A percentile compares a stretch with the other conserved stretches of the same genome.
Conservation (phyloP, 2,329 filamentous ascomycete genomes). For the Aspergillus hortae region DNA sequence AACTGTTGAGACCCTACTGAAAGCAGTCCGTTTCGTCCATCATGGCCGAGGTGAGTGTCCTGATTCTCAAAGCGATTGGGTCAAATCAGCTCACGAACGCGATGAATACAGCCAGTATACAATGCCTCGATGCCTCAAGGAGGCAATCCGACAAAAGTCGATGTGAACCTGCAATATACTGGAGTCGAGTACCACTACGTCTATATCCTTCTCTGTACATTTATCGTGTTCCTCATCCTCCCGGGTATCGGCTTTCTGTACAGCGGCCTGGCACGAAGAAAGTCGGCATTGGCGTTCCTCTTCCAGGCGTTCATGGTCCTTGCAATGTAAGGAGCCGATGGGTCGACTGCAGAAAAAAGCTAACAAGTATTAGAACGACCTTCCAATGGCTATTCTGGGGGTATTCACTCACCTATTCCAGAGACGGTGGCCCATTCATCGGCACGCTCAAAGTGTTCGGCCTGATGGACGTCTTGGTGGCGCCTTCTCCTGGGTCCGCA, state of each 20-base stretch:
- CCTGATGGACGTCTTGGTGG: slow-evolving; percentile 57
- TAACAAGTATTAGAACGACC: slow-evolving; percentile 27
- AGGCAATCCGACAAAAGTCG: slow-evolving; percentile 50
- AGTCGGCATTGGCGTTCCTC: slow-evolving; percentile 59
- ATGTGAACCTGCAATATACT: slow-evolving; percentile 57
- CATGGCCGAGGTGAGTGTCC: neutral
- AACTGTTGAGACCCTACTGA: neutral
- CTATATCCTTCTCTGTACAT: slow-evolving; percentile 55
- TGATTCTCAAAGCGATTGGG: neutral
- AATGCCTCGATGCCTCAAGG: slow-evolving; percentile 47
- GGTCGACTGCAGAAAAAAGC: neutral
- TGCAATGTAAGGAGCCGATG: slow-evolving; percentile 42
- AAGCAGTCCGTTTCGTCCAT: neutral
- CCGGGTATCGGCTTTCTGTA: slow-evolving; percentile 65
- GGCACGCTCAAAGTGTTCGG: slow-evolving; percentile 61
- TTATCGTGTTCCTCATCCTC: slow-evolving; percentile 64
- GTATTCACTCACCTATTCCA: slow-evolving; percentile 60
- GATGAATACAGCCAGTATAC: slow-evolving; percentile 26
- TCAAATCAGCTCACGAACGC: neutral
- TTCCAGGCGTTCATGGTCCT: slow-evolving; percentile 61
- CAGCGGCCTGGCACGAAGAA: slow-evolving; percentile 59
- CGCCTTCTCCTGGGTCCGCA: slow-evolving; percentile 56
- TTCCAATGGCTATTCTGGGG: slow-evolving; percentile 63
- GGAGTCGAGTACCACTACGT: slow-evolving; percentile 61
- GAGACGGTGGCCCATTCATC: slow-evolving; percentile 60